A percentile compares a stretch with the other conserved stretches of the same genome.
Evolutionary conservation across 257 asterid species (phyloP).

Genomic region (Jasminum sambac): DNA sequence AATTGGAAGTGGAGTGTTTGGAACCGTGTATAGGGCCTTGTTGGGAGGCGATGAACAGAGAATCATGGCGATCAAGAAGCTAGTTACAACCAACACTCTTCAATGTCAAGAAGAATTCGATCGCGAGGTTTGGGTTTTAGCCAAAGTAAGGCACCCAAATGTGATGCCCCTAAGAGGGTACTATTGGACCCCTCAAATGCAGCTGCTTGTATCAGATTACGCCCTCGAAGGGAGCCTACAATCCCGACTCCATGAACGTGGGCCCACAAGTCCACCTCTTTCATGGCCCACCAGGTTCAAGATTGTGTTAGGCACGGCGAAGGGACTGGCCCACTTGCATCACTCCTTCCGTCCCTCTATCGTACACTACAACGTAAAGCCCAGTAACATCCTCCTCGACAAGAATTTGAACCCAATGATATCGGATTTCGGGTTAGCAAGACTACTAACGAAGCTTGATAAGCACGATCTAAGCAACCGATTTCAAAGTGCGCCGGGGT

Average conservation of each 20-base stretch:
- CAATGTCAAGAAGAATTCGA: constrained; percentile 81
- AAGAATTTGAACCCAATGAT: constrained; percentile 62
- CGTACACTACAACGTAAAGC: constrained; percentile 81
- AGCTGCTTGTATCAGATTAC: constrained; percentile 75
- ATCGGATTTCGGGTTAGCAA: constrained; percentile 74
- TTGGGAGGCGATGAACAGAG: constrained; percentile 47
- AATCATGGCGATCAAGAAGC: constrained; percentile 70
- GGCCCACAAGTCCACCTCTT: constrained; percentile 42
- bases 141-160: constrained; percentile 77
- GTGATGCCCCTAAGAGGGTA: constrained; percentile 69
- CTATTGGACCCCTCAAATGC: constrained; percentile 88
- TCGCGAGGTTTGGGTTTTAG: constrained; percentile 66
- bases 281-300: constrained; percentile 71
- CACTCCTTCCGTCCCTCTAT: constrained; percentile 76
- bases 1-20: constrained; percentile 83
- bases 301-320: constrained; percentile 73
- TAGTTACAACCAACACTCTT: constrained; percentile 52
- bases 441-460: constrained; percentile 65
- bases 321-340: constrained; percentile 85
- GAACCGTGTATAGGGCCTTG: constrained; percentile 73
- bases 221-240: constrained; percentile 66
- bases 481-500: constrained; percentile 76
- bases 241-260: constrained; percentile 51
- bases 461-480: constrained; percentile 60
- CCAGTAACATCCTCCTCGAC: constrained; percentile 79